Evolutionary conservation across 2,329 filamentous ascomycete species (phyloP), one percentile per base, ranked within the genome.

Genomic region (Trichoderma harzianum): DNA sequence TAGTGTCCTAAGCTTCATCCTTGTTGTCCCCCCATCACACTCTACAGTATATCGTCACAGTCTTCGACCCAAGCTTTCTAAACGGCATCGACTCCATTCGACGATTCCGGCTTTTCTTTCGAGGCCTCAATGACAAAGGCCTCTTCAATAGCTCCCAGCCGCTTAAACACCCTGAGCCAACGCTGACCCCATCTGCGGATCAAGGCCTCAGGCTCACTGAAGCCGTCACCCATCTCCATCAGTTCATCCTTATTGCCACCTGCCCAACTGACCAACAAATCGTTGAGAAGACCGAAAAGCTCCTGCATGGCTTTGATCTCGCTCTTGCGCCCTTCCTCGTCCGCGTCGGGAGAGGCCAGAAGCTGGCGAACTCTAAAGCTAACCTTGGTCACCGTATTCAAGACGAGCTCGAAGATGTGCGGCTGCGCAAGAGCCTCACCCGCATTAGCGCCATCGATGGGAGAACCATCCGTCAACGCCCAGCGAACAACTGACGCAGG

Each of bases 341-440:
- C 87, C 5, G 90, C 82, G 14, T 86, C 87, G 8, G 87, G 84
- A 60, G 90, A 88, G 2, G 85, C 84, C 11, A 93, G 89, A 28
- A 98, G 91, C 82, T 97, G 93, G 55, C 93, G 90, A 67, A 97
- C 90, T 34, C 95, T 92, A 74, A 91, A 91, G 1, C 94, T 95
- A 63, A 98, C 95, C 83, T 99, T 98, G 78, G 90, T 88, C 67
- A 98, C 91, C 0, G 96, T 98, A 76, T 92, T 92, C 73, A 91
- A 90, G 18, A 98, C 91, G 83, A 98, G 92, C 84, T 99, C 96
- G 79, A 94, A 98, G 11, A 97, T 86, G 83, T 95, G 91, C 7
- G 91, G 85, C 76, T 92, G 88, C 12, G 92, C 89, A 14, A 99
- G 88, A 3, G 88, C 87, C 57, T 88, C 87, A 63, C 92, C 92